Percentiles rank a stretch among this genome's conserved stretches.
Conservation (phyloP, 2,329 filamentous ascomycete species). For the Neoascochyta sp. region DNA sequence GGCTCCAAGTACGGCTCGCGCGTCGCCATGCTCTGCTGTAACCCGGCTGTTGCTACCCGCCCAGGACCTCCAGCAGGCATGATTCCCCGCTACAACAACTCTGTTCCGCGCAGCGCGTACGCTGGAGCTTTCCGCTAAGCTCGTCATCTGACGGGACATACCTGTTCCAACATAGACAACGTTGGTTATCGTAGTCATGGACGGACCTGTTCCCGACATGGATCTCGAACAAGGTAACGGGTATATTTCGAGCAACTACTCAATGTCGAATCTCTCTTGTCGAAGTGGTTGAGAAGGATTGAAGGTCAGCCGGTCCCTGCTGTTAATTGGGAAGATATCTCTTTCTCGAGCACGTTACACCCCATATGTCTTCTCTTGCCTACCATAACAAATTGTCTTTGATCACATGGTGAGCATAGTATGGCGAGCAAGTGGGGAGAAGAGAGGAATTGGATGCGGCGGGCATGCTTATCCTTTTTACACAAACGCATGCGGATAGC, state of each 20-base stretch:
- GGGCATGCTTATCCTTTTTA: constrained; percentile 22
- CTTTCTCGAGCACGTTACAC: constrained; percentile 22
- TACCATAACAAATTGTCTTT: constrained; percentile 23
- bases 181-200: constrained; percentile 29
- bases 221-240: constrained; percentile 32
- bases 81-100: constrained; percentile 34
- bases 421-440: too few relatives aligned
- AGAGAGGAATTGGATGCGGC: constrained; percentile 21
- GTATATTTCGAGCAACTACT: constrained; percentile 31
- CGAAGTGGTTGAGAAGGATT: constrained; percentile 30
- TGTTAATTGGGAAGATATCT: constrained; percentile 22
- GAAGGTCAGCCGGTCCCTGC: constrained; percentile 23
- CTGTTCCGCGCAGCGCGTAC: constrained; percentile 25
- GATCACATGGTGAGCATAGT: too few relatives aligned
- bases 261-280: constrained; percentile 31
- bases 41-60: constrained; percentile 82
- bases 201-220: constrained; percentile 23
- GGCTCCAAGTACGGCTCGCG: constrained; percentile 98
- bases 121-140: constrained; percentile 27
- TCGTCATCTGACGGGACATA: constrained; percentile 5
- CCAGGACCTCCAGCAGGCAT: constrained; percentile 76
- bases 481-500: too few relatives aligned
- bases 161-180: constrained; percentile 19
- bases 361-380: constrained; percentile 31
- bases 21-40: constrained; percentile 98